Evolutionary conservation across 805 yeast species (phyloP), one percentile per base, ranked within the genome.

Genomic region (Metschnikowia picachoensis): DNA sequence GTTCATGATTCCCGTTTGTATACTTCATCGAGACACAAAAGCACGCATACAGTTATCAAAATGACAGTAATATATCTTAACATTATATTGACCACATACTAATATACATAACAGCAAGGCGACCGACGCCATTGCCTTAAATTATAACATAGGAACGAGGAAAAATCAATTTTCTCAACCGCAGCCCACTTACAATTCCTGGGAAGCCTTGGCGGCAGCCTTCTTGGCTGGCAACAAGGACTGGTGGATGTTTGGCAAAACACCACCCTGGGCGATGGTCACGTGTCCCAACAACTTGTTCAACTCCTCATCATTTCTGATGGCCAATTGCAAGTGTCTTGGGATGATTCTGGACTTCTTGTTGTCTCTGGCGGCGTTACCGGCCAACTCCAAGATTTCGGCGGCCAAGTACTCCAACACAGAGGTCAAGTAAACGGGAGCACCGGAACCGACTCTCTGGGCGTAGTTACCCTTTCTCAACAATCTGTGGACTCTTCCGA

Each of bases 271-370:
- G 43, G 77, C 77, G 42, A 72, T 72, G 41, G 77, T 72, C 58
- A 92, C 99, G 71, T 89, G 74, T 52, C 76, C 76, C 60, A 72
- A 71, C 62, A 72, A 72, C 60, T 72, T 72, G 66, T 72, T 72
- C 61, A 72, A 72, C 61, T 72, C 77, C 64, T 72, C 77, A 70
- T 72, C 77, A 61, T 72, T 72, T 72, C 77, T 72, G 70, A 72
- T 72, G 59, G 77, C 77, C 61, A 72, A 72, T 62, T 72, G 76
- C 62, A 72, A 72, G 64, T 72, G 76, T 72, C 77, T 72, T 64
- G 77, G 77, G 62, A 72, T 70, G 42, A 72, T 72, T 72, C 77
- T 72, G 66, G 97, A 85, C 83, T 92, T 94, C 83, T 92, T 92
- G 91, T 88, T 90, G 76, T 72, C 77, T 70, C 77, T 70, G 51